Base-by-base conservation (phyloP, 352 stramenopile species). In the Globisporangium cederbergense region DNA sequence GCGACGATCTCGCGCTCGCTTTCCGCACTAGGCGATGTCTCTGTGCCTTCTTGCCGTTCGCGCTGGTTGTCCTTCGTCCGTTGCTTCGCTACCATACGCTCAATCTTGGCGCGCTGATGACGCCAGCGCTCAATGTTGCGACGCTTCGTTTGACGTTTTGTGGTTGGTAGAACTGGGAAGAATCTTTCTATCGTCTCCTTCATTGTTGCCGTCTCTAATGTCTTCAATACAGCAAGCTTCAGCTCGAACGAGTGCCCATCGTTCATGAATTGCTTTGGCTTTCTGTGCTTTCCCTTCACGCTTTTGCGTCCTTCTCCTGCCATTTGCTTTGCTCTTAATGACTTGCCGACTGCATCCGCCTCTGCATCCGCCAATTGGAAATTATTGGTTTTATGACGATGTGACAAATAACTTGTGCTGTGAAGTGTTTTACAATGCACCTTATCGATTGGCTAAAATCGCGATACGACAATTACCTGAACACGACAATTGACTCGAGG, bases 221-320 rank as follows among this genome's bases (percentile, higher is more conserved):
- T 0, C 1, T 3, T 43, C 14, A 57, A 43, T 57, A 57, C 30
- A 43, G 51, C 51, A 57, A 57, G 51, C 51, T 57, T 57, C 16
- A 57, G 51, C 51, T 57, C 30, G 2, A 57, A 57, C 14, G 51
- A 57, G 30, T 57, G 51, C 43, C 51, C 51, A 0, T 57, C 51
- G 2, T 57, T 57, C 30, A 43, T 57, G 51, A 43, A 57, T 57
- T 57, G 16, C 30, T 43, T 43, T 57, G 51, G 16, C 8, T 57
- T 57, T 16, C 30, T 57, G 8, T 1, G 51, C 51, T 57, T 57
- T 11, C 51, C 51, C 30, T 57, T 57, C 51, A 57, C 28, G 18
- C 51, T 57, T 18, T 43, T 43, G 0, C 51, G 7, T 28, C 30
- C 28, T 57, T 57, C 30, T 57, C 30, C 30, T 10, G 30, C 28